These are phyloP conservation scores for Fraxinus nigra DNA, from an alignment of 305 asterid genomes.

Conservation along the genomic window DNA sequence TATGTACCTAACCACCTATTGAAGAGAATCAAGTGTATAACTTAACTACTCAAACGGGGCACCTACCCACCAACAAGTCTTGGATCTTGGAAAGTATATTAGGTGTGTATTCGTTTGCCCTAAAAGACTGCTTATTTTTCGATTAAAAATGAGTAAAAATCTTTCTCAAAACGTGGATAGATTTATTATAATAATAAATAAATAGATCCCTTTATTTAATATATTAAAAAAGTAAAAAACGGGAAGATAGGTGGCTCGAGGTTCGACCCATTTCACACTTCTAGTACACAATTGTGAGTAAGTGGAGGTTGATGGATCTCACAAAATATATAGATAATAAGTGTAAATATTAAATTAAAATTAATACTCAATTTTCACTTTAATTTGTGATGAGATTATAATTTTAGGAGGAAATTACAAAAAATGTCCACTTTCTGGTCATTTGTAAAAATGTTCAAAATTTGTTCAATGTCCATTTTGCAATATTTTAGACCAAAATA, in stretches of 20 bases:
- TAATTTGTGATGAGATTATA: no score
- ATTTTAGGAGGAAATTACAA: no score
- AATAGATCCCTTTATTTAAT: not conserved
- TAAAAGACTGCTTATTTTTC: not conserved
- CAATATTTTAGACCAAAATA: no score
- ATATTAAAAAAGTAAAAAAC: no score
- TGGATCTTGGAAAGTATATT: not conserved
- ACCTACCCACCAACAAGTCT: not conserved
- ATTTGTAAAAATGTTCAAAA: no score
- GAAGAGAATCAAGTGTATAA: not conserved
- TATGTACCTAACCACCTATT: not conserved
- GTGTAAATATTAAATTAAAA: no score
- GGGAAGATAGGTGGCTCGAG: not conserved
- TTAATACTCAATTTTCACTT: no score
- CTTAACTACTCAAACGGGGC: not conserved
- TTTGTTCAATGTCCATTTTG: no score
- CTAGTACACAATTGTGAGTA: not conserved
- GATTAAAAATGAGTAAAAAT: not conserved
- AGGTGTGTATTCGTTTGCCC: not conserved
- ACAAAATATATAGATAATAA: no score
- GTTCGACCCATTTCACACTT: no score
- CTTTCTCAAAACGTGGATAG: not conserved
- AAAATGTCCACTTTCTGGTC: no score
- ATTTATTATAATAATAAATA: not conserved
- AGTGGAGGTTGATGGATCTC: not conserved